Evolutionary conservation across 2,329 filamentous ascomycete genomes (phyloP), one percentile per base, ranked within the genome.

Genomic region (Lecanicillium sp.): DNA sequence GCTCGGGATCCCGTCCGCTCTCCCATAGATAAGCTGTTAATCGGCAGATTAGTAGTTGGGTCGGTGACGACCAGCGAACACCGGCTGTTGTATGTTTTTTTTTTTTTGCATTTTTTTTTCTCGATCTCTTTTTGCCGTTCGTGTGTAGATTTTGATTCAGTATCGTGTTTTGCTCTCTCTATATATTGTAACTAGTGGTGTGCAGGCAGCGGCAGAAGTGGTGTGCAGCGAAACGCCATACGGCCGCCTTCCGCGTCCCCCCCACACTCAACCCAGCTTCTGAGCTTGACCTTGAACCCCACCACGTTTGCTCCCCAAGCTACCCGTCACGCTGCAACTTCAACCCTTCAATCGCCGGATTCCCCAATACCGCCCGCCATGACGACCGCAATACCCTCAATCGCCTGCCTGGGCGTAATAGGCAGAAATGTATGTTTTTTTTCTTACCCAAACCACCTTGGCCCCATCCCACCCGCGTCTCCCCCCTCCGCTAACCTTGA

Each of bases 331-430:
- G 14, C 20, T 20, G 21, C 15, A 45, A 19, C 29, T 43, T 21
- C 40, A 39, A 42, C 30, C 52, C 37, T 49, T 32, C 36, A 24
- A n/a, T 17, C 19, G 44, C 20, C 33, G 5, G 15, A 29, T 15
- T 17, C 17, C 14, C 15, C 38, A 44, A 41, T 17, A 23, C 33
- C 27, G 44, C 39, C 57, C 52, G 56, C 52, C 57, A 83, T 82
- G 78, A 75, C 79, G 57, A 73, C 76, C 55, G 70, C 78, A 49
- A 78, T 81, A 60, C 85, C 91, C 24, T 88, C 86, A 29, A 93
- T 97, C 67, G 90, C 89, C 67, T 95, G 90, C 64, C 83, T 98
- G 59, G 90, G 90, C 67, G 77, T 97, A 44, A 94, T 98, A 60
- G 91, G 93, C 57, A 90, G 93, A 70, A 86, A 94, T 67, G 90